These are phyloP conservation scores for Mycena floridula DNA, from an alignment of 768 basidiomycete species.

Conservation along the genomic window DNA sequence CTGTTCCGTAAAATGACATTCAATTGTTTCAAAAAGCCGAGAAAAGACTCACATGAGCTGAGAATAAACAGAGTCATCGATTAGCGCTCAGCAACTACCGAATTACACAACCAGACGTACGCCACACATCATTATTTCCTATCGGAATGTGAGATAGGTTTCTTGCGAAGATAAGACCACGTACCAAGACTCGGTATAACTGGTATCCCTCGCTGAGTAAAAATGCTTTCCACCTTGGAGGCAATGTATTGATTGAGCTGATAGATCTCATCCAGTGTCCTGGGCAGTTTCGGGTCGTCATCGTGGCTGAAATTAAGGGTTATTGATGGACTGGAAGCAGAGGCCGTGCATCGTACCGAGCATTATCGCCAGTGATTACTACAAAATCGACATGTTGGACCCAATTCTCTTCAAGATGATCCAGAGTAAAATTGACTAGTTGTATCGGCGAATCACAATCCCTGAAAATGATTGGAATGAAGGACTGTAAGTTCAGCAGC, in stretches of 20 bases:
- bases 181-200: constrained; percentile 77
- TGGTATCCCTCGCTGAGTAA: constrained; percentile 62
- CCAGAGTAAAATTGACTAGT: constrained; percentile 78
- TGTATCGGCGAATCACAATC: constrained; percentile 78
- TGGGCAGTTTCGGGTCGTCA: constrained; percentile 31
- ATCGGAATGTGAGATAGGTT: constrained; percentile 1
- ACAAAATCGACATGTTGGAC: constrained; percentile 85
- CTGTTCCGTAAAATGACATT: constrained; percentile 20
- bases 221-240: constrained; percentile 65
- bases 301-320: background rate
- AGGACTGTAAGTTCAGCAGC: no score
- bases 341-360: constrained; percentile 36
- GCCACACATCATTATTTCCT: constrained; percentile 94
- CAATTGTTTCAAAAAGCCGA: background rate
- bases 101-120: constrained; percentile 35
- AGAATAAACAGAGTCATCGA: constrained; percentile 9
- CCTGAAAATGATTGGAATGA: no score
- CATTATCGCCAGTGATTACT: constrained; percentile 80
- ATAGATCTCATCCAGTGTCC: constrained; percentile 77
- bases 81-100: constrained; percentile 6
- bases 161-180: constrained; percentile 11
- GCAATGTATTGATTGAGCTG: constrained; percentile 47
- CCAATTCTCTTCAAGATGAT: constrained; percentile 77
- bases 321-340: background rate
- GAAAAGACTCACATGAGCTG: constrained; percentile 50